Conservation (phyloP, 345 rosid genomes). For the Mallotus nudiflorus region DNA sequence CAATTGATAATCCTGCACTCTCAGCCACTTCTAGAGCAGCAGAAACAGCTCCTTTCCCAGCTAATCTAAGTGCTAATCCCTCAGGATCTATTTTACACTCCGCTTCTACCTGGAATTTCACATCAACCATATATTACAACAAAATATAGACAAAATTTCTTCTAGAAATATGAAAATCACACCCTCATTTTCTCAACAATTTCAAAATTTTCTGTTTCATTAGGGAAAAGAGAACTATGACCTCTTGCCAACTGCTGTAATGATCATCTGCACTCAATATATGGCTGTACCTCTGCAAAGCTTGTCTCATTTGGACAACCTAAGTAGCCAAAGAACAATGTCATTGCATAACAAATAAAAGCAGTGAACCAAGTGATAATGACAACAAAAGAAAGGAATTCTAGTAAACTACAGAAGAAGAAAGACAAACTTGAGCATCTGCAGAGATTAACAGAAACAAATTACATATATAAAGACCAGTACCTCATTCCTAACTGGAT, state of each 20-base stretch:
- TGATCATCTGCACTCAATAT: slow-evolving; percentile 84
- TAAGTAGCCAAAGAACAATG: slow-evolving; percentile 26
- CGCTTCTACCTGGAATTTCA: slow-evolving; percentile 70
- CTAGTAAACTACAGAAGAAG: slow-evolving; percentile 12
- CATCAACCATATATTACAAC: slow-evolving; percentile 15
- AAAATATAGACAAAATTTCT: not conserved
- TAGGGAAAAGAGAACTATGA: slow-evolving; percentile 34
- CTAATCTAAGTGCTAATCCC: slow-evolving; percentile 94
- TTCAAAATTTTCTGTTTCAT: slow-evolving; percentile 9
- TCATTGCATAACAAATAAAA: slow-evolving; percentile 5
- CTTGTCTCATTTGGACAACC: slow-evolving; percentile 81
- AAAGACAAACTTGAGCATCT: slow-evolving; percentile 14
- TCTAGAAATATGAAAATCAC: not conserved
- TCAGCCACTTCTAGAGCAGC: slow-evolving; percentile 98
- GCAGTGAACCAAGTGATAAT: not conserved
- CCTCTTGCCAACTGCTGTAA: slow-evolving; percentile 98
- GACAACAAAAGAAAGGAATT: slow-evolving; percentile 9
- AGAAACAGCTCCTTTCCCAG: slow-evolving; percentile 96
- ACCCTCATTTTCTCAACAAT: not conserved
- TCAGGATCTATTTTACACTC: slow-evolving; percentile 92
- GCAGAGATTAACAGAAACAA: slow-evolving; percentile 8
- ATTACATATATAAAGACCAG: slow-evolving; percentile 12
- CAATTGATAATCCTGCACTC: slow-evolving; percentile 82
- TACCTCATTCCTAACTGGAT: slow-evolving; percentile 74
- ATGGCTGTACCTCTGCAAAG: slow-evolving; percentile 87